Percentiles rank a stretch among this genome's conserved stretches.
phyloP scores from a whole-genome alignment of 192 early-diverging fungal genomes.

The Chytriomyces sp. region DNA sequence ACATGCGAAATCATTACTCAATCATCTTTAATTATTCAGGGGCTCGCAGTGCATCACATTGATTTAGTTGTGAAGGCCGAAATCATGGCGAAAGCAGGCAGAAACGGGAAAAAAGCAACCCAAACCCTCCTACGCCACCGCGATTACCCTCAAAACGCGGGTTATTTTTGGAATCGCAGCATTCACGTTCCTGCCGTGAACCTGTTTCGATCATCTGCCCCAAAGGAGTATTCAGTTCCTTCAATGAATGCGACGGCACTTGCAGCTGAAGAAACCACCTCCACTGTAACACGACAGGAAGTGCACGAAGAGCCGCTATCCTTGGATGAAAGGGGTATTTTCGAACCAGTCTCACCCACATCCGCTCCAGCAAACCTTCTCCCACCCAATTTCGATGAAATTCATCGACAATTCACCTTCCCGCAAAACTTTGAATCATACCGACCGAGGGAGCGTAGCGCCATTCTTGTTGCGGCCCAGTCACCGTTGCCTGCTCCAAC shows the following conservation, averaged over 20 bases:
- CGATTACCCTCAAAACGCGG: neutral
- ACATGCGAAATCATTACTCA: no score
- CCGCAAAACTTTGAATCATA: neutral
- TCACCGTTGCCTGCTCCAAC: neutral
- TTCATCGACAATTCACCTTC: constrained; percentile 8
- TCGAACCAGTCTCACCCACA: neutral
- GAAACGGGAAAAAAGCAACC: neutral
- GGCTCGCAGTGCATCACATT: neutral
- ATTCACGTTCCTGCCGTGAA: neutral
- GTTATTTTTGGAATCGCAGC: neutral
- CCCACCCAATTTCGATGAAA: constrained; percentile 1
- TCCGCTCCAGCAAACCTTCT: neutral
- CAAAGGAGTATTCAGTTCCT: no score
- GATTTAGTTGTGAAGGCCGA: neutral
- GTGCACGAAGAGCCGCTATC: no score
- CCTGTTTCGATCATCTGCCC: no score
- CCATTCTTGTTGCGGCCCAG: neutral
- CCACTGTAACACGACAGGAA: no score
- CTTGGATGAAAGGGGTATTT: no score
- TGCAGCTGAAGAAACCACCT: no score
- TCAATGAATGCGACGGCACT: no score
- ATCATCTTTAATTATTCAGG: neutral
- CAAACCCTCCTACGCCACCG: constrained; percentile 1
- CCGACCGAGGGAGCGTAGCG: neutral
- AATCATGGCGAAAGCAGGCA: neutral